Evolutionary conservation across 129 eudicot genomes (phyloP).

Genomic region (Lactuca saligna): DNA sequence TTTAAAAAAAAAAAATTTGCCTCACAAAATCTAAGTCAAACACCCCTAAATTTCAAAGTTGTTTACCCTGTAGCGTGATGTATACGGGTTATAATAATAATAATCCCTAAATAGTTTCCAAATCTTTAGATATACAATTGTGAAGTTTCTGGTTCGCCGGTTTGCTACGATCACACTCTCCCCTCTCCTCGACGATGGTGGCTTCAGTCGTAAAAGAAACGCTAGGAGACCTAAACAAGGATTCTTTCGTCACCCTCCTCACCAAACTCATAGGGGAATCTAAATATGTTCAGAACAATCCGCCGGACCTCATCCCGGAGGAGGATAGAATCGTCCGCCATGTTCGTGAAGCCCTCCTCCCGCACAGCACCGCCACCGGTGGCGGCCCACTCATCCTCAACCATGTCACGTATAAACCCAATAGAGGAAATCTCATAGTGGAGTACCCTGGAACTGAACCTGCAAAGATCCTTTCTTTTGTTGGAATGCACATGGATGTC

Average conservation of each 20-base stretch:
- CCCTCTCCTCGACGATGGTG: slow-evolving; percentile 26
- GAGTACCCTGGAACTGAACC: slow-evolving; percentile 74
- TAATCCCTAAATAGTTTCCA: too few species aligned
- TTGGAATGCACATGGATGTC: slow-evolving; percentile 92
- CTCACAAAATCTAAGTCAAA: too few species aligned
- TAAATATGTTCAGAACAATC: slow-evolving; percentile 81
- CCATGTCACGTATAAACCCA: slow-evolving; percentile 61
- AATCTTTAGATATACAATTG: too few species aligned
- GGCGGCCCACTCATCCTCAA: slow-evolving; percentile 78
- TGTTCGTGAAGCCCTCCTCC: slow-evolving; percentile 69
- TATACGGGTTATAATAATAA: too few species aligned
- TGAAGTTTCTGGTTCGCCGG: too few species aligned
- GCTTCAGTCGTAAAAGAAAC: slow-evolving; percentile 33
- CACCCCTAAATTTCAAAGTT: too few species aligned
- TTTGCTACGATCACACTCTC: not conserved
- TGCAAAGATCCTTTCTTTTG: slow-evolving; percentile 61
- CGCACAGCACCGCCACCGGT: slow-evolving; percentile 58
- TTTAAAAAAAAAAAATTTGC: too few species aligned
- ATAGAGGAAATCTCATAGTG: slow-evolving; percentile 71
- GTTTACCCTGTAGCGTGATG: too few species aligned
- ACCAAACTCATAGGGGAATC: slow-evolving; percentile 83
- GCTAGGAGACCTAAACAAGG: slow-evolving; percentile 65
- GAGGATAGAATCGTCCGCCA: slow-evolving; percentile 85
- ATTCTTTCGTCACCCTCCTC: slow-evolving; percentile 64
- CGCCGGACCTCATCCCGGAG: slow-evolving; percentile 90